Evolutionary conservation across 2,329 filamentous ascomycete genomes (phyloP).

Genomic region (Colletotrichum sp.): DNA sequence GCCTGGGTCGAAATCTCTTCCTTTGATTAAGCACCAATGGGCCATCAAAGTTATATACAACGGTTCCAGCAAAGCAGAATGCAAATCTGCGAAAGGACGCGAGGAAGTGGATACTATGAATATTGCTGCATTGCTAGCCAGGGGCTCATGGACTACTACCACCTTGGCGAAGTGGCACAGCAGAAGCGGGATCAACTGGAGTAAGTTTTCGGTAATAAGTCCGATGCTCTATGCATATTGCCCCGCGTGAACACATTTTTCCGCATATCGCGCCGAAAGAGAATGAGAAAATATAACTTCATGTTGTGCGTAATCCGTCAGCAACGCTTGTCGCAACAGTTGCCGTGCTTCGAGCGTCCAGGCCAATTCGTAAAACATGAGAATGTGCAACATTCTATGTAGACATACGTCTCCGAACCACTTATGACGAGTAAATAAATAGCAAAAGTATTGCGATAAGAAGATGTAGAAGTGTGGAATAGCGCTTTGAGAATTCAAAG

Average conservation of each 20-base stretch:
- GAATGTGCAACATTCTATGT: background rate
- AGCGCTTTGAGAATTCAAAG: background rate
- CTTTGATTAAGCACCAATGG: background rate
- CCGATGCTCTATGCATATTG: background rate
- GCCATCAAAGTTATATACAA: background rate
- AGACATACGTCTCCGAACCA: background rate
- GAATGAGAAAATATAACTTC: background rate
- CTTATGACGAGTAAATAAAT: background rate
- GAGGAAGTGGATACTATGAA: background rate
- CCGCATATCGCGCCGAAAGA: background rate
- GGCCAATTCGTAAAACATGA: background rate
- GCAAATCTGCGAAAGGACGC: background rate
- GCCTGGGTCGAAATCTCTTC: background rate
- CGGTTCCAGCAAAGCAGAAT: background rate
- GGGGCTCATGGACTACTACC: background rate
- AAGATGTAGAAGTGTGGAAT: background rate
- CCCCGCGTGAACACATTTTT: background rate
- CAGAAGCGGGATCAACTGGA: background rate
- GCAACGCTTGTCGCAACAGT: background rate
- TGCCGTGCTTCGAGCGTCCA: background rate
- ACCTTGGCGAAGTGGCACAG: background rate
- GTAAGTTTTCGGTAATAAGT: background rate
- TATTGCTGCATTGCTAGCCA: background rate
- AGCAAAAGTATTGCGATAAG: background rate
- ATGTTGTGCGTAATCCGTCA: background rate